Evolutionary conservation across 1,284 basidiomycete species (phyloP).

Genomic region (Neolentinus lepideus): DNA sequence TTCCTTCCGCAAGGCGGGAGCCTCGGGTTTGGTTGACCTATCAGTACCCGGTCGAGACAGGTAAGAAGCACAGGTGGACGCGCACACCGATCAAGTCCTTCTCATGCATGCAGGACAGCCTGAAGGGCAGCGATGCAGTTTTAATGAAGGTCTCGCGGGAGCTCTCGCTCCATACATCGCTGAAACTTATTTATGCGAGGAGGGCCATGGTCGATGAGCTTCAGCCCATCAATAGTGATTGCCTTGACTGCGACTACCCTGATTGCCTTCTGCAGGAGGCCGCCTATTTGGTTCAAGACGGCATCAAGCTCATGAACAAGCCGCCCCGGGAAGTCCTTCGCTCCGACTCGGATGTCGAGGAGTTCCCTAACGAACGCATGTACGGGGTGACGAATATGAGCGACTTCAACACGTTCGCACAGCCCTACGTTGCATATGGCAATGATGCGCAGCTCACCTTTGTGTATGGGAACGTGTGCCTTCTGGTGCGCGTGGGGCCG

Average conservation of each 20-base stretch:
- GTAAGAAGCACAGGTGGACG: background rate
- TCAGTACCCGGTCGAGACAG: constrained; percentile 17
- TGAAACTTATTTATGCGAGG: constrained; percentile 11
- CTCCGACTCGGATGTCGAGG: background rate
- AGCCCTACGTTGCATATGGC: background rate
- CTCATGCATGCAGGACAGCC: background rate
- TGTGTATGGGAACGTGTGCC: background rate
- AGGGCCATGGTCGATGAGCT: background rate
- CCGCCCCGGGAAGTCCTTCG: no score
- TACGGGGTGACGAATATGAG: background rate
- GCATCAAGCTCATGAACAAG: no score
- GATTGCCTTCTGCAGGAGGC: no score
- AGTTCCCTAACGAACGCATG: background rate
- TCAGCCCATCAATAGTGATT: no score
- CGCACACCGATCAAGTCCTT: background rate
- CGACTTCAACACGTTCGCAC: background rate
- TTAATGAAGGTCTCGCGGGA: constrained; percentile 11
- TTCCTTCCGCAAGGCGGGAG: constrained; percentile 23
- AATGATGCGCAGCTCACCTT: background rate
- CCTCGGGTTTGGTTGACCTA: constrained; percentile 26
- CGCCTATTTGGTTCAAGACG: background rate
- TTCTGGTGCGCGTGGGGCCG: background rate
- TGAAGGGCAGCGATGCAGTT: constrained; percentile 16
- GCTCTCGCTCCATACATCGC: constrained; percentile 5
- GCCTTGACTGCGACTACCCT: no score